Base-by-base conservation (phyloP, 1,139 yeast species). In the Eremothecium gossypii region DNA sequence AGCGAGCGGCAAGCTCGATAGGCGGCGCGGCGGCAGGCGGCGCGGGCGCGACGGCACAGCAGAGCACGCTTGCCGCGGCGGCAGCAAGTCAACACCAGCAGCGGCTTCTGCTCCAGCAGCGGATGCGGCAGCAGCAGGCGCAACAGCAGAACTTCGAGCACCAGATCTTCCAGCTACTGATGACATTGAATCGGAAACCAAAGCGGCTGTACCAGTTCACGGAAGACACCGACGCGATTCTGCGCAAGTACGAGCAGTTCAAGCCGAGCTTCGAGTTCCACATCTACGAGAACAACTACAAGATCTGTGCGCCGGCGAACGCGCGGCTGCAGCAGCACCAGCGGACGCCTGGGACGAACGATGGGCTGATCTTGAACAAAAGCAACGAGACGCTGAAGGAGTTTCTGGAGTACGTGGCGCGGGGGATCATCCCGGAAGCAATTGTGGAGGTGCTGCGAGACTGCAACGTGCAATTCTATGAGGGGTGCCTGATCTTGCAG, bases 221-320 rank as follows among this genome's bases (percentile, higher is more conserved):
- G 10, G 84, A 83, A 51, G 78, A 89, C 4, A 67, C 84, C 8
- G 83, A 77, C 47, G 84, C 81, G 39, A 71, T 91, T n/a, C 65
- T 91, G 51, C 74, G 76, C 46, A 89, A 87, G 58, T 87, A 80
- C 58, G 79, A 82, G 47, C 77, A 78, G 46, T 77, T 76, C 49
- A 85, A 93, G 6, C 84, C 96, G 8, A 83, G 95, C 36, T 63
- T 91, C 45, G 93, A 81, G 48, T 78, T 91, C 52, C 96, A 91
- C 56, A 86, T 91, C 31, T 89, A 83, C 62, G 94, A 85, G 52
- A 84, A 85, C 40, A 95, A 89, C 62, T 91, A 79, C 60, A 73
- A 93, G 47, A 57, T 60, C 14, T 60, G 64, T 47, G 63, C 65
- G 3, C 65, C 65, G 2, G 62, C 63, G 10, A 60, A 60, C 39